Conservation (phyloP, 2,329 filamentous ascomycete genomes). For the Sporothrix protearum region DNA sequence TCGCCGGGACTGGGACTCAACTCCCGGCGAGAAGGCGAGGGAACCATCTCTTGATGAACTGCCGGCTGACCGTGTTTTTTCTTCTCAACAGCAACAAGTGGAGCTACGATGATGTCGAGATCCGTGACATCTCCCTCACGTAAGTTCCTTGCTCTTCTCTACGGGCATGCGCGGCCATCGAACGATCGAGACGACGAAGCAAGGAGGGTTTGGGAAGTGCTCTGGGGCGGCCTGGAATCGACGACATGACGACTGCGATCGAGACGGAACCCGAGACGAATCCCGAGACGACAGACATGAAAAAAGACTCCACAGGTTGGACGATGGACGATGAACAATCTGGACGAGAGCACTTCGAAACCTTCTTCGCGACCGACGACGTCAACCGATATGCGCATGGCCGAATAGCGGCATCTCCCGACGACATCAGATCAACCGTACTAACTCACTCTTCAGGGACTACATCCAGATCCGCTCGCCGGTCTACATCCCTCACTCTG, state of each 20-base stretch:
- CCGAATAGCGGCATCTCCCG: background rate
- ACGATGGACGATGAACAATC: too few relatives aligned
- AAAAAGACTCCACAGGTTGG: too few relatives aligned
- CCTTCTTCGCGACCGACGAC: background rate
- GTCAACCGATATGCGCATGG: background rate
- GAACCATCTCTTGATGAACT: background rate
- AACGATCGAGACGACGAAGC: background rate
- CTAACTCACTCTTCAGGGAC: constrained; percentile 60
- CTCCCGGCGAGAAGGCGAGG: background rate
- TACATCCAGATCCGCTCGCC: constrained; percentile 99
- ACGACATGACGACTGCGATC: background rate
- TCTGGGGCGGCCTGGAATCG: background rate
- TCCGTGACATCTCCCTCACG: constrained; percentile 99
- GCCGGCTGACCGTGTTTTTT: constrained; percentile 22
- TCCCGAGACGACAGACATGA: background rate
- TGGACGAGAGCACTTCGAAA: background rate
- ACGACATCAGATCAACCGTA: background rate
- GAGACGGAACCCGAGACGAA: background rate
- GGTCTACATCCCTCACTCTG: constrained; percentile 98
- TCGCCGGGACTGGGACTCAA: background rate
- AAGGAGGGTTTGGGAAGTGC: background rate
- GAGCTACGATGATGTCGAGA: constrained; percentile 97
- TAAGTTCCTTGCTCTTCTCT: constrained; percentile 52
- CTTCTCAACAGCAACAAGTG: constrained; percentile 63
- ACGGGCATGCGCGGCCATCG: constrained; percentile 22